Percentiles rank a stretch among this genome's conserved stretches.
These are phyloP conservation scores for Cylindrodendrum hubeiense DNA, from an alignment of 2,329 filamentous ascomycete genomes.

Conservation along the genomic window DNA sequence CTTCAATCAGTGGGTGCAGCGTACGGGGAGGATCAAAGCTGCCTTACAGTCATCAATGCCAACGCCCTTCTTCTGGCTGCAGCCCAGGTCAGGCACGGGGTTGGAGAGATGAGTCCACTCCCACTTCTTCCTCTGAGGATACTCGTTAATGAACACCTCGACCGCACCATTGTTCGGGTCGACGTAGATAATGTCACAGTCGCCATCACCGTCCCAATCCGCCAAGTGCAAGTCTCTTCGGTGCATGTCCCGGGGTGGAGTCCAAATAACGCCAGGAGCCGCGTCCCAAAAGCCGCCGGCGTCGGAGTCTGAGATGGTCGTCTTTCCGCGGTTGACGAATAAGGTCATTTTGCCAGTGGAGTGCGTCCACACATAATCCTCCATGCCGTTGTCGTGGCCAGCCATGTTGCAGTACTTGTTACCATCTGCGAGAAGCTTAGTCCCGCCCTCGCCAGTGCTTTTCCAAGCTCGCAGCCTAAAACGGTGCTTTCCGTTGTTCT, in stretches of 20 bases:
- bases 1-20: no score
- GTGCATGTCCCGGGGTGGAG: slow-evolving; percentile 23
- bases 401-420: slow-evolving; percentile 29
- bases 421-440: slow-evolving; percentile 4
- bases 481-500: background rate
- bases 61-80: slow-evolving; percentile 29
- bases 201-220: slow-evolving; percentile 54
- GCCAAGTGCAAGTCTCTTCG: slow-evolving; percentile 48
- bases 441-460: background rate
- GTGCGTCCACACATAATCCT: slow-evolving; percentile 19
- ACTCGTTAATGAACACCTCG: slow-evolving; percentile 42
- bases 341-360: background rate
- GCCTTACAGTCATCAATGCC: slow-evolving; percentile 41
- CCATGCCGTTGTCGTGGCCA: slow-evolving; percentile 17
- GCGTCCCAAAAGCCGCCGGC: background rate
- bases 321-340: background rate
- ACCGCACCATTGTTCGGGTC: slow-evolving; percentile 42
- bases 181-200: slow-evolving; percentile 49
- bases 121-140: background rate
- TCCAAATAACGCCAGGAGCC: slow-evolving; percentile 1
- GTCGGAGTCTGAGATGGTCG: background rate
- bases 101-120: slow-evolving; percentile 1
- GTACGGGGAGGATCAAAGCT: no score
- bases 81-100: slow-evolving; percentile 36
- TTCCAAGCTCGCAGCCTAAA: slow-evolving; percentile 13